Evolutionary conservation across 257 asterid species (phyloP).

Genomic region (Primulina huaijiensis): DNA sequence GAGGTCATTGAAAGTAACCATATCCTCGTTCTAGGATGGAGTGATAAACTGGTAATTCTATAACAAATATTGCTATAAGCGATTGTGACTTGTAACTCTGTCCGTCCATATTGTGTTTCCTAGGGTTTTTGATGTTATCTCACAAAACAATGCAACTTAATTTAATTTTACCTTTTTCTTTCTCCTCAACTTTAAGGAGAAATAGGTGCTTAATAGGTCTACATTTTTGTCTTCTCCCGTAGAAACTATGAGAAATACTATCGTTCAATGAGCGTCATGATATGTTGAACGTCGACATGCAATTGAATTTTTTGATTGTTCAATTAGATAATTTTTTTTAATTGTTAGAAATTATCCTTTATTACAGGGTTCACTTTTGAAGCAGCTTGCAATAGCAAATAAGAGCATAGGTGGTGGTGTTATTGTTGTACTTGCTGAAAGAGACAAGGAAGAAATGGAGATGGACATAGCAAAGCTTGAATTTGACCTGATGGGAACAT

Average conservation of each 20-base stretch:
- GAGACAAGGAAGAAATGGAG: constrained; percentile 99
- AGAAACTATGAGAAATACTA: constrained; percentile 14
- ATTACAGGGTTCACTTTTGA: constrained; percentile 87
- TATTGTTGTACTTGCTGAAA: constrained; percentile 94
- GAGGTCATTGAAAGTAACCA: constrained; percentile 94
- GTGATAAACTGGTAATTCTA: constrained; percentile 86
- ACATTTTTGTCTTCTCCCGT: constrained; percentile 10
- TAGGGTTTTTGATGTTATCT: constrained; percentile 4
- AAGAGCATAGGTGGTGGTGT: constrained; percentile 96
- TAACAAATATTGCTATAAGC: constrained; percentile 8
- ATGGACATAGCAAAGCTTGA: constrained; percentile 90
- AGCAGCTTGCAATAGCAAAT: constrained; percentile 95
- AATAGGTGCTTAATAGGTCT: constrained; percentile 10
- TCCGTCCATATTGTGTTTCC: constrained; percentile 21
- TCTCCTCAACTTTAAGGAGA: constrained; percentile 6
- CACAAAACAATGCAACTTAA: constrained; percentile 9
- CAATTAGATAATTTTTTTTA: constrained; percentile 9
- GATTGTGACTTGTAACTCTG: constrained; percentile 15
- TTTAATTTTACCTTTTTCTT: constrained; percentile 3
- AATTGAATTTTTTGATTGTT: neutral
- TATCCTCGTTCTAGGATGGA: constrained; percentile 97
- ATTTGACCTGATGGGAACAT: constrained; percentile 92
- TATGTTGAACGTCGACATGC: constrained; percentile 5
- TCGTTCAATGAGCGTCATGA: constrained; percentile 2
- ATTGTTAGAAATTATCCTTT: constrained; percentile 23